Conservation (phyloP, 306 rosid species). For the Prunus kanzakura region DNA sequence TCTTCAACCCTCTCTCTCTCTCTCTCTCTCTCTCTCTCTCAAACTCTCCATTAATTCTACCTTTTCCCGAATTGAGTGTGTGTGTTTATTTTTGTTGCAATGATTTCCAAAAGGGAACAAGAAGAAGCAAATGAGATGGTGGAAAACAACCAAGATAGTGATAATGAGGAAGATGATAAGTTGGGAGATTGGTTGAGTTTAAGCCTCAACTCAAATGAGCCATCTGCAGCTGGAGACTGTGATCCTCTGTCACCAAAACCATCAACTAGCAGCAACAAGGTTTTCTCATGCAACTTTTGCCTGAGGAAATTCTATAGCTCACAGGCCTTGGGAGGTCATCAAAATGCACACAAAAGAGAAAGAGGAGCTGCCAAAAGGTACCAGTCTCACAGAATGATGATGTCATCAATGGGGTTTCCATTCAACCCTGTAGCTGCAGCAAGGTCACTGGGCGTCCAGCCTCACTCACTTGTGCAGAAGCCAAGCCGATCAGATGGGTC, state of each 20-base stretch:
- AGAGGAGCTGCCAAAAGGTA: constrained; percentile 62
- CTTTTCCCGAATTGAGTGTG: not conserved
- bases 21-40: not conserved
- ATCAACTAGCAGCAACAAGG: constrained; percentile 31
- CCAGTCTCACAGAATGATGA: constrained; percentile 46
- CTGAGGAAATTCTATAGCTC: constrained; percentile 71
- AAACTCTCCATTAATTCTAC: not conserved
- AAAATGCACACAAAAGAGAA: constrained; percentile 78
- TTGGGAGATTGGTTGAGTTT: constrained; percentile 70
- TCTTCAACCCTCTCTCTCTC: constrained; percentile 15
- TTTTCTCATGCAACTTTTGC: constrained; percentile 68
- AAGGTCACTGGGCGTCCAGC: constrained; percentile 51
- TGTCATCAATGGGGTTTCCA: constrained; percentile 34
- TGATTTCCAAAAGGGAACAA: constrained; percentile 31
- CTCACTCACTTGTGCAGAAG: constrained; percentile 61
- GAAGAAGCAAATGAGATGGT: constrained; percentile 12
- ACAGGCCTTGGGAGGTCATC: constrained; percentile 82
- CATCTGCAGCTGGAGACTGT: constrained; percentile 5
- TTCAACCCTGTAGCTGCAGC: constrained; percentile 22
- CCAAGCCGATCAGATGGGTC: constrained; percentile 36
- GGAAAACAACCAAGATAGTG: constrained; percentile 16
- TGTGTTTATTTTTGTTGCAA: constrained; percentile 8
- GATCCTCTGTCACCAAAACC: constrained; percentile 32
- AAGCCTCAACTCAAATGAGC: constrained; percentile 33
- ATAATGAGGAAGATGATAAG: constrained; percentile 16